Evolutionary conservation across 2,329 filamentous ascomycete genomes (phyloP), one percentile per base, ranked within the genome.

Genomic region (Trichophyton benhamiae): DNA sequence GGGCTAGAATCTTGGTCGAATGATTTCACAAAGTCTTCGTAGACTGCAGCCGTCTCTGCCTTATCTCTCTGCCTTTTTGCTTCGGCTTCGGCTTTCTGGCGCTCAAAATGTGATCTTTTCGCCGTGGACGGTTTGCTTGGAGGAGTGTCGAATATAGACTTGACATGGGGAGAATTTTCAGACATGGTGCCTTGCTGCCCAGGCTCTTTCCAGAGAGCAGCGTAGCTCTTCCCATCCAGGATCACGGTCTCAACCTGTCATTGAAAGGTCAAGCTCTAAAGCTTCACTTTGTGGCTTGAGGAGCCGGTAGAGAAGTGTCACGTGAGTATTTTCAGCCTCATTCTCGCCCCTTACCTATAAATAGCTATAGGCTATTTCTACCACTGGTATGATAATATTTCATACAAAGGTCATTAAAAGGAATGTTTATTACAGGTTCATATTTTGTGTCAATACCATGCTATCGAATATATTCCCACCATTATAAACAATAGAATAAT

Each of bases 31-130:
- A 96, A 96, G 66, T 92, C 89, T 67, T 90, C 85, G 72, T 91
- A 88, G 0, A 91, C 89, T 25, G 89, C 90, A 22, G 88, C 89
- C 5, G 89, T 95, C 75, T 96, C 91, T 66, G 87, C 89, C 69
- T 87, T 87, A 74, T 95, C 91, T 66, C 89, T 83, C 67, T 83
- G 82, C 63, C 88, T 86, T 76, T 96, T 96, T 25, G 89, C 90
- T 78, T 95, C 90, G 61, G 88, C 89, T 72, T 95, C 90, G 63
- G 89, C 89, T 73, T 88, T 90, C 72, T 95, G 88, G 68, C 87
- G 86, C 76, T 96, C 91, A 72, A 95, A 96, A 27, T 87, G 81
- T 20, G 90, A 95, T 71, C 94, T 89, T 75, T 91, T 94, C 64
- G 52, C 52, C 4, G 52, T 8, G n/a, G 52, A 55, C 17, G 52